phyloP scores from a whole-genome alignment of 2,329 filamentous ascomycete genomes.

The Taxawa tesnikishii region DNA sequence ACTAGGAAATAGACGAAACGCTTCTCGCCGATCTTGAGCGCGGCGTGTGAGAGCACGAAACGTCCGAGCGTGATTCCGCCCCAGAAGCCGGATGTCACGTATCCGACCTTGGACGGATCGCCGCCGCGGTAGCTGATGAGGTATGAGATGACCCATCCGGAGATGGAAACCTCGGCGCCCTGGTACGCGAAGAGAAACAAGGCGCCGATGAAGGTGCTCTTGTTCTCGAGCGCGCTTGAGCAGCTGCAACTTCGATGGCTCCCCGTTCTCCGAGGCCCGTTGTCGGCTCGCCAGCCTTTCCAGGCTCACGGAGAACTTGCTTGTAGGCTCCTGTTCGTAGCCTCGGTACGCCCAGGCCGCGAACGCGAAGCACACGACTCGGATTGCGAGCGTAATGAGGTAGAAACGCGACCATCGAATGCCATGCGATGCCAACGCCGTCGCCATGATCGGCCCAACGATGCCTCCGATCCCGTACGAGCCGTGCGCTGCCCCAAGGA shows the following conservation, averaged over 20 bases:
- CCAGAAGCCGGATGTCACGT: slow-evolving; percentile 61
- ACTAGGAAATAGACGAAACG: slow-evolving; percentile 53
- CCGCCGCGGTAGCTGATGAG: slow-evolving; percentile 61
- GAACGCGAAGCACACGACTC: slow-evolving; percentile 44
- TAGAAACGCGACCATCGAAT: slow-evolving; percentile 63
- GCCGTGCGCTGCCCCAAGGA: slow-evolving; percentile 53
- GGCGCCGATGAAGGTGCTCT: slow-evolving; percentile 58
- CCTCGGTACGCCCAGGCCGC: slow-evolving; percentile 56
- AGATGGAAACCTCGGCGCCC: slow-evolving; percentile 72
- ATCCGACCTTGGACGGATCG: slow-evolving; percentile 59
- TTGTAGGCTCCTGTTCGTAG: slow-evolving; percentile 51
- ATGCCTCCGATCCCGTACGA: slow-evolving; percentile 41
- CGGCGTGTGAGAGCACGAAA: slow-evolving; percentile 56
- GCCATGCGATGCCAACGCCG: slow-evolving; percentile 51
- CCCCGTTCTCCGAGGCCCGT: slow-evolving; percentile 21
- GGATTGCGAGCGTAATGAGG: slow-evolving; percentile 48
- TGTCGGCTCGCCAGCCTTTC: slow-evolving; percentile 31
- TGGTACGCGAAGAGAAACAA: slow-evolving; percentile 81
- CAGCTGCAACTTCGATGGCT: slow-evolving; percentile 35
- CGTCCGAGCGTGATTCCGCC: slow-evolving; percentile 38
- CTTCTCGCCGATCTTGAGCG: slow-evolving; percentile 58
- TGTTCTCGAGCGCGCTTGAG: slow-evolving; percentile 38
- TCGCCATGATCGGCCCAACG: slow-evolving; percentile 61
- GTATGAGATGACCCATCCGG: slow-evolving; percentile 80
- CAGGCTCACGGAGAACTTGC: slow-evolving; percentile 29